A percentile compares a stretch with the other conserved stretches of the same genome.
Conservation (phyloP, 805 yeast genomes). For the Candida mattraensis region DNA sequence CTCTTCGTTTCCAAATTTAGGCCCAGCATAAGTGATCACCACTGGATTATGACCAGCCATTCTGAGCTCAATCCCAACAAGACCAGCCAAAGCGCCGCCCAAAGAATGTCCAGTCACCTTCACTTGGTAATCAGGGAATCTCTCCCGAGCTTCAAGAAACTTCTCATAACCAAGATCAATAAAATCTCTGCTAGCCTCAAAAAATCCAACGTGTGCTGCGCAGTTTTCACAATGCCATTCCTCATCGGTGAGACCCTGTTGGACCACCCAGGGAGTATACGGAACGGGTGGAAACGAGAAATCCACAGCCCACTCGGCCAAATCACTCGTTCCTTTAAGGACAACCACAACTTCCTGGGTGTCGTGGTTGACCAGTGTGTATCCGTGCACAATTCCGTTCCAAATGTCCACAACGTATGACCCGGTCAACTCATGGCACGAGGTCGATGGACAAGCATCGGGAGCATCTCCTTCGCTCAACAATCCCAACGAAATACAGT, state of each 20-base stretch:
- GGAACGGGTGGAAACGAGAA: constrained; percentile 45
- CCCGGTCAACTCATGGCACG: constrained; percentile 27
- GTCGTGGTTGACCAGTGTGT: constrained; percentile 48
- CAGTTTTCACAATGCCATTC: constrained; percentile 47
- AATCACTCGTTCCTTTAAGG: constrained; percentile 64
- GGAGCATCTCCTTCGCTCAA: constrained; percentile 26
- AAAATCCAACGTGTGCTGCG: constrained; percentile 65
- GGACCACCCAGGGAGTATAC: constrained; percentile 42
- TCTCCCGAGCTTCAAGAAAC: constrained; percentile 34
- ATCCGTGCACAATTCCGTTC: constrained; percentile 55
- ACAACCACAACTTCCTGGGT: constrained; percentile 45
- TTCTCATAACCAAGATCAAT: constrained; percentile 37
- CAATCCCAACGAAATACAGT: constrained; percentile 32
- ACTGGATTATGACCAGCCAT: constrained; percentile 53
- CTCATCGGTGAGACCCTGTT: constrained; percentile 20
- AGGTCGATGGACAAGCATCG: constrained; percentile 35
- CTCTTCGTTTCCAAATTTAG: constrained; percentile 57
- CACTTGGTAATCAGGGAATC: constrained; percentile 48
- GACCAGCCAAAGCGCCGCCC: constrained; percentile 60
- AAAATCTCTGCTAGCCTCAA: constrained; percentile 43
- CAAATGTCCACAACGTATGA: constrained; percentile 41
- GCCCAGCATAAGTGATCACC: constrained; percentile 62
- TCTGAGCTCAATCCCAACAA: constrained; percentile 62
- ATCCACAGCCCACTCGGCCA: constrained; percentile 64
- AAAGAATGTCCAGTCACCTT: constrained; percentile 72